A percentile compares a stretch with the other conserved stretches of the same genome.
phyloP scores from a whole-genome alignment of 2,329 filamentous ascomycete species.

The Trichoderma brevicompactum region DNA sequence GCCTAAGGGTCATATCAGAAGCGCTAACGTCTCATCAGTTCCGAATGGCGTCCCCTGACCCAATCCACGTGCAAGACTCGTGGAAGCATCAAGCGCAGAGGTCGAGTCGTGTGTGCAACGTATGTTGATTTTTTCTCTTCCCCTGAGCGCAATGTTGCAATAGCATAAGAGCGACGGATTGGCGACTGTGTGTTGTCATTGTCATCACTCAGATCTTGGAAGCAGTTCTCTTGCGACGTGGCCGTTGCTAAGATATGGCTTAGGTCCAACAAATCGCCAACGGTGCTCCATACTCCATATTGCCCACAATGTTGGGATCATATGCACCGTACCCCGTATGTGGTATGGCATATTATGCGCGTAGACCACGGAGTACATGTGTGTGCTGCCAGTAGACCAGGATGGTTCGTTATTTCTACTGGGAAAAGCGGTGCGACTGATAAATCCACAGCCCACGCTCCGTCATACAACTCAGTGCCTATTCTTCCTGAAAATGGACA shows the following conservation, averaged over 20 bases:
- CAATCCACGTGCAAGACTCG: conserved; percentile 19
- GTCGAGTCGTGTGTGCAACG: not conserved
- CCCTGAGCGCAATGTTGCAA: not conserved
- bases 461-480: too few relatives aligned
- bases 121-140: not conserved
- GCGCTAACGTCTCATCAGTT: conserved; percentile 13
- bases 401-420: too few relatives aligned
- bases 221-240: not conserved
- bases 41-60: not conserved
- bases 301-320: not conserved
- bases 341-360: too few relatives aligned
- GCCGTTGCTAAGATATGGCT: not conserved
- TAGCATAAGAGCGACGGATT: not conserved
- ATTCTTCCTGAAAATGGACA: too few relatives aligned
- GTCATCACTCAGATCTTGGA: not conserved
- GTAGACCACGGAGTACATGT: too few relatives aligned
- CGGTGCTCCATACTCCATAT: not conserved
- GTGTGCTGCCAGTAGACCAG: too few relatives aligned
- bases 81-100: conserved; percentile 16
- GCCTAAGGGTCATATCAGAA: conserved; percentile 9
- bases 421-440: too few relatives aligned
- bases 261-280: not conserved
- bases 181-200: not conserved
- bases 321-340: too few relatives aligned
- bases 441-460: too few relatives aligned